These are phyloP conservation scores for Coemansia furcata DNA, from an alignment of 192 early-diverging fungal species.

Conservation along the genomic window DNA sequence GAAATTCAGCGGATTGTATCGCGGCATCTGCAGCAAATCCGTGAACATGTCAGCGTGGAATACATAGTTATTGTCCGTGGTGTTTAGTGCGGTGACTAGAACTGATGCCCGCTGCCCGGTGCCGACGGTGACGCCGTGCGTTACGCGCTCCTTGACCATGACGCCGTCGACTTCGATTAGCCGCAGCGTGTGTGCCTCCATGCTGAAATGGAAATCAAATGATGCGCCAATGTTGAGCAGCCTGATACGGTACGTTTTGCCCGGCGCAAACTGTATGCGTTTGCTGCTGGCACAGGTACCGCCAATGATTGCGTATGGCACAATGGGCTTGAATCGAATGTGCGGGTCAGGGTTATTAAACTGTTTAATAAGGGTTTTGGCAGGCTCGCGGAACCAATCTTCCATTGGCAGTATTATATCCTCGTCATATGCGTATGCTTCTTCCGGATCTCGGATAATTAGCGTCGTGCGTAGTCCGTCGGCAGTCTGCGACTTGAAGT, in stretches of 20 bases:
- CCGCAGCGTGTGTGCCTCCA: slow-evolving; percentile 72
- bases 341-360: slow-evolving; percentile 56
- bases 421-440: slow-evolving; percentile 60
- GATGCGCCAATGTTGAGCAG: slow-evolving; percentile 74
- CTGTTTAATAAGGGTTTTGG: slow-evolving; percentile 51
- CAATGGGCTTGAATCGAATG: slow-evolving; percentile 20
- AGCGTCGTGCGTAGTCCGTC: slow-evolving; percentile 73
- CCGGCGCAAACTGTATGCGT: slow-evolving; percentile 59
- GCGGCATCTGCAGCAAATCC: slow-evolving; percentile 63
- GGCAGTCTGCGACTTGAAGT: slow-evolving; percentile 67
- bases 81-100: slow-evolving; percentile 66
- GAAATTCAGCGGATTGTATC: slow-evolving; percentile 56
- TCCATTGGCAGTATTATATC: slow-evolving; percentile 64
- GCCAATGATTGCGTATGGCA: slow-evolving; percentile 46
- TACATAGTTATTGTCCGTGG: slow-evolving; percentile 59
- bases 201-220: slow-evolving; percentile 69
- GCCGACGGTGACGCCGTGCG: slow-evolving; percentile 57
- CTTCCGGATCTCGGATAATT: slow-evolving; percentile 56
- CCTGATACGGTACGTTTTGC: slow-evolving; percentile 78
- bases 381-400: slow-evolving; percentile 72
- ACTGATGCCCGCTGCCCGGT: slow-evolving; percentile 77
- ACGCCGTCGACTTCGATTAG: slow-evolving; percentile 82
- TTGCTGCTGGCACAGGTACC: slow-evolving; percentile 56
- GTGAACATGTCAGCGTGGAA: slow-evolving; percentile 73
- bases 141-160: slow-evolving; percentile 54